A percentile compares a stretch with the other conserved stretches of the same genome.
Evolutionary conservation across 352 stramenopile genomes (phyloP).

Genomic region (Globisporangium megalacanthum): DNA sequence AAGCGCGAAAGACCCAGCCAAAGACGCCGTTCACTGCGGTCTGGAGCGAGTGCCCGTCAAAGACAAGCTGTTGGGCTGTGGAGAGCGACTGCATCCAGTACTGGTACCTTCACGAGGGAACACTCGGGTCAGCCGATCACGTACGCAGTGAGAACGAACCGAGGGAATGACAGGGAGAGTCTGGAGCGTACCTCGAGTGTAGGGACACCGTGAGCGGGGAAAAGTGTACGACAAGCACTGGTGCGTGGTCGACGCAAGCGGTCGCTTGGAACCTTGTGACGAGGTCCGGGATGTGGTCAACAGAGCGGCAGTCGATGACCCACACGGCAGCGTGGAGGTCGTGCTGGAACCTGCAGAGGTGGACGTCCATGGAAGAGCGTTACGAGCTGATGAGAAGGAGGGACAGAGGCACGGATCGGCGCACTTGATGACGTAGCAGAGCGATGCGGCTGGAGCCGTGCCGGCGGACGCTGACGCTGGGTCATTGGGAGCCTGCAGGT

Average conservation of each 20-base stretch:
- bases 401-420: not conserved
- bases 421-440: slow-evolving; percentile 38
- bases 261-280: slow-evolving; percentile 13
- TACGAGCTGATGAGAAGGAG: too few species aligned
- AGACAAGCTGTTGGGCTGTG: slow-evolving; percentile 39
- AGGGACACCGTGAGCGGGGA: slow-evolving; percentile 24
- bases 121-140: slow-evolving; percentile 2
- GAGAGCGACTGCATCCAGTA: slow-evolving; percentile 18
- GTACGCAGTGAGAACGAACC: not conserved
- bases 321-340: slow-evolving; percentile 37
- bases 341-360: slow-evolving; percentile 14
- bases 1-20: slow-evolving; percentile 48
- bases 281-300: slow-evolving; percentile 25
- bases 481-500: not conserved
- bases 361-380: too few species aligned
- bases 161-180: not conserved
- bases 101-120: slow-evolving; percentile 19
- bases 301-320: slow-evolving; percentile 46
- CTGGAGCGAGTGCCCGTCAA: slow-evolving; percentile 32
- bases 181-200: slow-evolving; percentile 17
- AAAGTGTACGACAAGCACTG: slow-evolving; percentile 53
- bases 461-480: not conserved
- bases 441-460: slow-evolving; percentile 1
- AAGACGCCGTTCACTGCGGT: slow-evolving; percentile 30
- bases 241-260: slow-evolving; percentile 26